Percentiles rank a stretch among this genome's conserved stretches.
These are phyloP conservation scores for Rauvolfia tetraphylla DNA, from an alignment of 257 asterid species.

Conservation along the genomic window DNA sequence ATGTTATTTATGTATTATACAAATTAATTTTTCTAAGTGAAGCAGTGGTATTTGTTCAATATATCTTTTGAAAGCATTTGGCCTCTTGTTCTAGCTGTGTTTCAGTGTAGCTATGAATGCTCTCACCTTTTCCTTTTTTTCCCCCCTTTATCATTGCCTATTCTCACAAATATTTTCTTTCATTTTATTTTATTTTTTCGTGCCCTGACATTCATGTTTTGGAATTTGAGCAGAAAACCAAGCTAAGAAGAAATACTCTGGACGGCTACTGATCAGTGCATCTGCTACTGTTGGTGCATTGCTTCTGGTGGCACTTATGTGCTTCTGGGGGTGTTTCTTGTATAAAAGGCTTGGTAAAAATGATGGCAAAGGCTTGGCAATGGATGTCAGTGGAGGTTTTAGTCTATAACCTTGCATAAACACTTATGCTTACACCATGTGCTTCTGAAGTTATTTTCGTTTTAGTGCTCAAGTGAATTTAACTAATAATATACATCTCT, in stretches of 20 bases:
- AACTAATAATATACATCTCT: neutral
- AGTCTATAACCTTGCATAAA: constrained; percentile 29
- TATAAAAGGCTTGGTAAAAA: constrained; percentile 79
- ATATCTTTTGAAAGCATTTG: too few relatives aligned
- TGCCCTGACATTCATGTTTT: constrained; percentile 10
- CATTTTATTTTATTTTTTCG: too few relatives aligned
- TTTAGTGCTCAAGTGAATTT: constrained; percentile 11
- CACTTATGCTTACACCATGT: neutral
- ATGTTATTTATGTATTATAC: neutral
- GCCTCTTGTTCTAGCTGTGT: neutral
- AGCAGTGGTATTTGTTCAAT: neutral
- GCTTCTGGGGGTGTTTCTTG: constrained; percentile 92
- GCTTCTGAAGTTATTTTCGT: neutral
- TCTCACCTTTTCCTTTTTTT: constrained; percentile 3
- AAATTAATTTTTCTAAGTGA: neutral
- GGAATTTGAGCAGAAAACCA: constrained; percentile 47
- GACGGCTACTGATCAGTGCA: constrained; percentile 81
- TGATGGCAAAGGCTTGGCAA: constrained; percentile 67
- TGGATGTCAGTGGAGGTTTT: constrained; percentile 79
- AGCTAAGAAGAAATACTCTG: constrained; percentile 70
- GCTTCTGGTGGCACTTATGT: constrained; percentile 90
- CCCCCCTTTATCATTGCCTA: neutral
- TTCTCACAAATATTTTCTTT: constrained; percentile 11
- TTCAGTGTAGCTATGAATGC: neutral
- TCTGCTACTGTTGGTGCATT: constrained; percentile 89